Base-by-base conservation (phyloP, 1,284 basidiomycete species). In the Cryptococcus sp. region DNA sequence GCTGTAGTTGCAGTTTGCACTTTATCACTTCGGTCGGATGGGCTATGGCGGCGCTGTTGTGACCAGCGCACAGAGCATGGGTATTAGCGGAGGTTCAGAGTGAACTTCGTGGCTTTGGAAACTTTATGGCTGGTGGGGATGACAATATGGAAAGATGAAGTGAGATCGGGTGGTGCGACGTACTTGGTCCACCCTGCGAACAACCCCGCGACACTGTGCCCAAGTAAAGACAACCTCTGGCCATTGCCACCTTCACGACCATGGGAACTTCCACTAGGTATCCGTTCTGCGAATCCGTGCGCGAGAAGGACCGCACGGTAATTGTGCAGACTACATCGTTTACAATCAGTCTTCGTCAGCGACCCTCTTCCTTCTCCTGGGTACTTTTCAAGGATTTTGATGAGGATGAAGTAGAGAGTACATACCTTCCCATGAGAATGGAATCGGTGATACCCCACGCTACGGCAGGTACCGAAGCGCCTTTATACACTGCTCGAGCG, bases 11-110 rank as follows among this genome's bases (percentile, higher is more conserved):
- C 5, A 80, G 72, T 65, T 76, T 76, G 56, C 75, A 73, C 58
- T 80, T 80, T 64, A 80, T 78, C 22, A 73, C 68, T 55, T 80
- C 78, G 3, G 76, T 76, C 0, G 77, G 76, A 61, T 80, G 78
- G n/a, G 78, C 78, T n/a, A 78, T 64, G 10, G 65, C 44, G 0
- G 76, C 73, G 42, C 76, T 78, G 60, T 2, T 17, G 8, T 44
- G 41, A n/a, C 11, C 5, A n/a, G 38, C 25, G 17, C 16, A 31
- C 25, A 39, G 3, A 10, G 8, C 8, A 27, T 3, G 48, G 17
- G 23, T 1, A 31, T 13, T 15, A n/a, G 42, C n/a, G 19, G 3
- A 45, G 8, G 7, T 45, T 2, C 19, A 45, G 7, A 22, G 41
- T 17, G 41, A 42, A 42, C 19, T 42, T 5, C 3, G 16, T 19